Base-by-base conservation (phyloP, 176 grass and related monocot genomes). In the Eremochloa ophiuroides region DNA sequence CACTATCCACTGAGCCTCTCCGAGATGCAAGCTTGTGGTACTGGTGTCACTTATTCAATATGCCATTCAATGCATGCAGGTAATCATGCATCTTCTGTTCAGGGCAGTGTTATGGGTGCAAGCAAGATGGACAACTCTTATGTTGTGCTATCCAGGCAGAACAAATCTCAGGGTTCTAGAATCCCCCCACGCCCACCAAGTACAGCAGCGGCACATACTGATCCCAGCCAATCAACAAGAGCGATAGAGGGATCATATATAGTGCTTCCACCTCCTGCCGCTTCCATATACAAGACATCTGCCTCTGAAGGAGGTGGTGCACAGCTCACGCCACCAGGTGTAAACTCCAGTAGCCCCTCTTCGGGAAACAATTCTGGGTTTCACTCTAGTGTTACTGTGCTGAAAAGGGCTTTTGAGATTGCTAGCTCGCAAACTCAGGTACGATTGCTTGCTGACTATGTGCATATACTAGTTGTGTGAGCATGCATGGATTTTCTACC, bases 361-460 rank as follows among this genome's bases (percentile, higher is more conserved):
- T 81, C 81, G 40, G 84, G 83, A 48, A 95, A 88, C 62, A 93
- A 75, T 87, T 76, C 83, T 84, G 95, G 92, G 38, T 97, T 93
- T 84, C 93, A 99, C 89, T 95, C 89, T 34, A 93, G 77, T 69
- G 87, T 96, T 56, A 97, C 91, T 69, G 87, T 96, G 51, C 86
- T 99, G 82, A 95, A 93, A 84, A 88, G 88, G 33, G 97, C 97
- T 73, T 99, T 91, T 88, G 93, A 99, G 79, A 93, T 99, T 66
- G 93, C 97, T 55, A 96, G 86, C 38, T 93, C 91, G 30, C 91
- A 99, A 62, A 99, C 97, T 73, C 91, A 99, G 97, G 97, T 99
- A 89, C 6, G 65, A 7, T 35, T 50, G 26, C 8, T 73, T 82
- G 15, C 66, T 85, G 65, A 61, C 27, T 27, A 31, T 82, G 8